Evolutionary conservation across 176 grass and related monocot species (phyloP).

Genomic region (Hordeum marinum): DNA sequence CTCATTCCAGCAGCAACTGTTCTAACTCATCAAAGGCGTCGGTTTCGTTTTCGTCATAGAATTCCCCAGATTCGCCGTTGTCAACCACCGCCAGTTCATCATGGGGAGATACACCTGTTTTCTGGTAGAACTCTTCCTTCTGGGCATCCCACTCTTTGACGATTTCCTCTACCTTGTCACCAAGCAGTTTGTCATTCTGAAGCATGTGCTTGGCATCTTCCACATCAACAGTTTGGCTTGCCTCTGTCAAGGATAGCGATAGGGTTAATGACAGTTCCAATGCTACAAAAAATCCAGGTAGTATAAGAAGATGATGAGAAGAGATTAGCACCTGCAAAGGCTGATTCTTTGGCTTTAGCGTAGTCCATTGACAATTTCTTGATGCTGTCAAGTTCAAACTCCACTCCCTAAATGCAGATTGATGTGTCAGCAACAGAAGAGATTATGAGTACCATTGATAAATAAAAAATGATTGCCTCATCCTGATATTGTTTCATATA

Average conservation of each 20-base stretch:
- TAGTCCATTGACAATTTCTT: constrained; percentile 70
- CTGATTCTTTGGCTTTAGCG: constrained; percentile 59
- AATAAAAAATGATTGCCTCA: neutral
- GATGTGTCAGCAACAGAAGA: constrained; percentile 5
- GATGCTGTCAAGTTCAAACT: constrained; percentile 59
- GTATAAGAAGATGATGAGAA: neutral
- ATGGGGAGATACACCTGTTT: constrained; percentile 45
- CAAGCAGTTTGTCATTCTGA: constrained; percentile 43
- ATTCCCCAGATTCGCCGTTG: constrained; percentile 15
- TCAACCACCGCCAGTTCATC: constrained; percentile 14
- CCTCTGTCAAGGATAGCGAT: constrained; percentile 23
- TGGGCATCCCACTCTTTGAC: constrained; percentile 68
- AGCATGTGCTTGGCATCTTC: constrained; percentile 52
- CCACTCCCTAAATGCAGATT: constrained; percentile 42
- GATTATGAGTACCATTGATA: neutral
- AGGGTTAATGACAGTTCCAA: neutral
- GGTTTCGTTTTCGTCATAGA: neutral
- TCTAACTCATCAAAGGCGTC: constrained; percentile 53
- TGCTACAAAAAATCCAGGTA: neutral
- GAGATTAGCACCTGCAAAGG: constrained; percentile 45
- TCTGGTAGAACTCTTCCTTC: constrained; percentile 65
- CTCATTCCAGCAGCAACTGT: constrained; percentile 51
- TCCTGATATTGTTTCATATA: neutral
- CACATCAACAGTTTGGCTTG: constrained; percentile 24
- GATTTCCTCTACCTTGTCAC: constrained; percentile 50